These are phyloP conservation scores for Pseudozyma pruni DNA, from an alignment of 1,284 basidiomycete genomes.

Conservation along the genomic window DNA sequence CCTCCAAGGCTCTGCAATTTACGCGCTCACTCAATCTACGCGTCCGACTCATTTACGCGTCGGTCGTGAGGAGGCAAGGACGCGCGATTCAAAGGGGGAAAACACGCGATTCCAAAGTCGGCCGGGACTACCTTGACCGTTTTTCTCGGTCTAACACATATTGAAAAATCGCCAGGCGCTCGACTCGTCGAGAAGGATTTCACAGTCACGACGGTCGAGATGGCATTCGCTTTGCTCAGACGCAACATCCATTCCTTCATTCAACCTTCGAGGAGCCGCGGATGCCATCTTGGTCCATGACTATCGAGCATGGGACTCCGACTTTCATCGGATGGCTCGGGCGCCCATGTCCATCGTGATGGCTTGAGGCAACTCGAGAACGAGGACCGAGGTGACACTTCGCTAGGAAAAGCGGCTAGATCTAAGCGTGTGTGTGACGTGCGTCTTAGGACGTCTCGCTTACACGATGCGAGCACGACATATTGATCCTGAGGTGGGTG, in stretches of 20 bases:
- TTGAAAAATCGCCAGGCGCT: too few species aligned
- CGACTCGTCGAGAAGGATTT: too few species aligned
- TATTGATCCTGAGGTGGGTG: neutral
- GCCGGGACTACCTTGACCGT: neutral
- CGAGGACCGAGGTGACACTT: slow-evolving; percentile 1
- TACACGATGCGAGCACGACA: slow-evolving; percentile 14
- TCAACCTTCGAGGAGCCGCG: too few species aligned
- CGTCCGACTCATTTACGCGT: slow-evolving; percentile 36
- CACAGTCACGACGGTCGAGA: too few species aligned
- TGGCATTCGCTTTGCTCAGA: too few species aligned
- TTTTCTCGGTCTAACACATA: neutral
- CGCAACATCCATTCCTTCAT: too few species aligned
- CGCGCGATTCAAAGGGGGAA: too few species aligned
- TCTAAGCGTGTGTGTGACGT: slow-evolving; percentile 6
- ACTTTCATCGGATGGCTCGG: too few species aligned
- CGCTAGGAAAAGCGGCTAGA: neutral
- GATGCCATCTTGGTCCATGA: too few species aligned
- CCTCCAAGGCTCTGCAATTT: slow-evolving; percentile 12
- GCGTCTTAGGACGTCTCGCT: slow-evolving; percentile 21
- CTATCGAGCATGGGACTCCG: too few species aligned
- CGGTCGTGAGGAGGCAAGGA: neutral
- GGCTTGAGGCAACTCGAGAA: too few species aligned
- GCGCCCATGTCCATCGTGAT: too few species aligned
- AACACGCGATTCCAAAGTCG: neutral
- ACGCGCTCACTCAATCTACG: slow-evolving; percentile 26